Evolutionary conservation across 352 stramenopile species (phyloP).

Genomic region (Peronospora destructor): DNA sequence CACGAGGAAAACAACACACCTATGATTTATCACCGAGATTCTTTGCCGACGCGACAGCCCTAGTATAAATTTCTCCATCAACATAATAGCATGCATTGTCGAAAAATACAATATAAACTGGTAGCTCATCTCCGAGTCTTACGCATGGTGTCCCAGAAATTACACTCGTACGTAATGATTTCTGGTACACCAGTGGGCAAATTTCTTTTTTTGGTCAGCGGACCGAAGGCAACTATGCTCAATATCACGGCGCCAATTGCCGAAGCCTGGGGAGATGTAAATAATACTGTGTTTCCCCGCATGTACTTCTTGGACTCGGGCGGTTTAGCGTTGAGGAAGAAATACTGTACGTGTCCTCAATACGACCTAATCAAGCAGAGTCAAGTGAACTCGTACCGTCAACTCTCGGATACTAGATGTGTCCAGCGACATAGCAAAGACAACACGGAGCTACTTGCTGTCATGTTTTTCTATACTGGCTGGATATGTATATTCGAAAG

Average conservation of each 20-base stretch:
- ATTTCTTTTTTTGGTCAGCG: too few relatives aligned
- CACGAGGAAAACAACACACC: too few relatives aligned
- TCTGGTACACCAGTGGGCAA: too few relatives aligned
- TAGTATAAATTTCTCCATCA: too few relatives aligned
- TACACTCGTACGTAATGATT: too few relatives aligned
- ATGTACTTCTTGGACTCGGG: constrained; percentile 45
- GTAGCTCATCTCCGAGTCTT: too few relatives aligned
- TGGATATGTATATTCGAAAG: constrained; percentile 31
- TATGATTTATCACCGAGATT: too few relatives aligned
- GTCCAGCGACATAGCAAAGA: constrained; percentile 13
- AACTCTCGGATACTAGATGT: constrained; percentile 24
- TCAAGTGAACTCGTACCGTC: constrained; percentile 43
- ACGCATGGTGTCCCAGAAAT: too few relatives aligned
- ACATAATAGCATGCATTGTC: too few relatives aligned
- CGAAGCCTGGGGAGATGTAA: constrained; percentile 26
- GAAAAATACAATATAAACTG: too few relatives aligned
- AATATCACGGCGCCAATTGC: constrained; percentile 31
- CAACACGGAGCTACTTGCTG: constrained; percentile 25
- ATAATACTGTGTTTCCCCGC: constrained; percentile 5
- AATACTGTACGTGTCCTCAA: constrained; percentile 31
- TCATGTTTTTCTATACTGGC: constrained; percentile 60
- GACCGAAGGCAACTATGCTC: constrained; percentile 31
- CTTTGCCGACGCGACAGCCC: too few relatives aligned
- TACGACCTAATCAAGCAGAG: constrained; percentile 54
- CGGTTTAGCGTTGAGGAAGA: constrained; percentile 5